Conservation (phyloP, 1,139 yeast genomes). For the Geotrichum europaeum region DNA sequence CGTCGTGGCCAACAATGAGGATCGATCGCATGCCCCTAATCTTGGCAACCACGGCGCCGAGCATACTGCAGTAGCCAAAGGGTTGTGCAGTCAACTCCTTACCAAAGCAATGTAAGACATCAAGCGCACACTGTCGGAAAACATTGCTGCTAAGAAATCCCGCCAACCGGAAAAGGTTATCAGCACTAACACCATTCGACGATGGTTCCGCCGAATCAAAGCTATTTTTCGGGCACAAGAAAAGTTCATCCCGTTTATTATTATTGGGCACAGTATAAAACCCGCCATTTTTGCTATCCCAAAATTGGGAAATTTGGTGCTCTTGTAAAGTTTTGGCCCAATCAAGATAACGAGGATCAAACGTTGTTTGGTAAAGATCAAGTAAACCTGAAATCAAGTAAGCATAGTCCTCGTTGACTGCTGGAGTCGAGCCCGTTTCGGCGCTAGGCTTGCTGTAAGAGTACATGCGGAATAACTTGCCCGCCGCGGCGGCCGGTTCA, state of each 20-base stretch:
- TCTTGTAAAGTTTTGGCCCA: conserved; percentile 35
- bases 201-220: conserved; percentile 39
- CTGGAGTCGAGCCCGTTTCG: conserved; percentile 20
- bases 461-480: conserved; percentile 19
- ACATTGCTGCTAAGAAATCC: conserved; percentile 25
- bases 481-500: conserved; percentile 22
- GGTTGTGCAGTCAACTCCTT: conserved; percentile 33
- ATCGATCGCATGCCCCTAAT: conserved; percentile 22
- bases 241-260: conserved; percentile 24
- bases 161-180: conserved; percentile 31
- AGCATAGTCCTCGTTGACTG: conserved; percentile 38
- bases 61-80: conserved; percentile 30
- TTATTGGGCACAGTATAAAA: conserved; percentile 29
- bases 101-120: conserved; percentile 29
- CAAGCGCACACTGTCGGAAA: conserved; percentile 26
- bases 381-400: conserved; percentile 34
- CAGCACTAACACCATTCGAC: conserved; percentile 35
- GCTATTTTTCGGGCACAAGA: conserved; percentile 34
- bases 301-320: conserved; percentile 31
- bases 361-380: conserved; percentile 35
- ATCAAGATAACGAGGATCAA: conserved; percentile 27
- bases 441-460: conserved; percentile 7
- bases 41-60: conserved; percentile 21
- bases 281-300: conserved; percentile 35
- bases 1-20: conserved; percentile 24